Conservation (phyloP, 1,284 basidiomycete species). For the Irpex sp. region DNA sequence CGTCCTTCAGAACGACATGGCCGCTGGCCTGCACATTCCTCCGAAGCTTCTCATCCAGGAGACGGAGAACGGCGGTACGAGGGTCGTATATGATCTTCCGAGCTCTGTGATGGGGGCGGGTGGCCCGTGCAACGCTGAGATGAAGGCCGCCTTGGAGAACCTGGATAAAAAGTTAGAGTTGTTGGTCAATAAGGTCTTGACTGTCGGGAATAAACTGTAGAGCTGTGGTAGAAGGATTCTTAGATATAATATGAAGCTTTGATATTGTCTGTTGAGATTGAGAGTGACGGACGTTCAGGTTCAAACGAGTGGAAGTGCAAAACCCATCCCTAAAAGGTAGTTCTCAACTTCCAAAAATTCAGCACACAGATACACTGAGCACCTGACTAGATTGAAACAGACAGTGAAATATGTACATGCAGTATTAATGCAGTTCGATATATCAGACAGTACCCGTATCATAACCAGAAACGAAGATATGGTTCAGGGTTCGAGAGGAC, state of each 20-base stretch:
- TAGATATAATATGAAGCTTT: neutral
- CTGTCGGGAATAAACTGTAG: neutral
- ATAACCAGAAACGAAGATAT: slow-evolving; percentile 11
- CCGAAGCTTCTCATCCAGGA: neutral
- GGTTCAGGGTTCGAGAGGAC: slow-evolving; percentile 2
- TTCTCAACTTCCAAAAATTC: neutral
- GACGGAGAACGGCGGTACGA: neutral
- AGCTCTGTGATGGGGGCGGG: neutral
- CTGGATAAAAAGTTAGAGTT: slow-evolving; percentile 45
- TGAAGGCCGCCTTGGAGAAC: slow-evolving; percentile 32
- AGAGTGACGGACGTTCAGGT: too few species aligned
- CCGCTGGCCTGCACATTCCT: neutral
- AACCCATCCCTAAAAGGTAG: neutral
- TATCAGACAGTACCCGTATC: slow-evolving; percentile 12
- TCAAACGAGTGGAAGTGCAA: too few species aligned
- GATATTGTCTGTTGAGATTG: neutral
- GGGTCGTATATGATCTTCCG: neutral
- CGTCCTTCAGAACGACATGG: slow-evolving; percentile 33
- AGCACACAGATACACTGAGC: too few species aligned
- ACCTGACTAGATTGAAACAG: slow-evolving; percentile 1
- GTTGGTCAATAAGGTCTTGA: slow-evolving; percentile 29
- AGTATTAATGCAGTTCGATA: slow-evolving; percentile 16
- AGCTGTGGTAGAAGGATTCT: neutral
- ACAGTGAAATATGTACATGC: slow-evolving; percentile 14
- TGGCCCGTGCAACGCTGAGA: slow-evolving; percentile 20